Conservation (phyloP, 768 basidiomycete species). For the Neoboletus subvelutipes region DNA sequence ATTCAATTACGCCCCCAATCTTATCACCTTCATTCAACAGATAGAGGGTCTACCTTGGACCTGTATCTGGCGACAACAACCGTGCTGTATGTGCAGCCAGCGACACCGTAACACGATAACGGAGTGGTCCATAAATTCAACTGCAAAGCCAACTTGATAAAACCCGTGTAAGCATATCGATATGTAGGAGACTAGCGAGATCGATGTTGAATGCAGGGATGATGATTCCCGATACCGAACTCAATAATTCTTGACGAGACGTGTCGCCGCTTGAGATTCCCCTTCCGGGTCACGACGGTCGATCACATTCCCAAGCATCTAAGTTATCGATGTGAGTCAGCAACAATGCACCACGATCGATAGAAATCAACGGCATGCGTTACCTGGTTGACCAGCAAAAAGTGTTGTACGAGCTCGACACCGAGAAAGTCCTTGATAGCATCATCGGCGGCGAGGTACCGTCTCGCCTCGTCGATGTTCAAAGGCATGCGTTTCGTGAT, state of each 20-base stretch:
- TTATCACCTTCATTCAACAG: not conserved
- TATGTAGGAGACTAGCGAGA: not conserved
- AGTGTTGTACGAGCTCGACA: slow-evolving; percentile 43
- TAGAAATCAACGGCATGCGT: not conserved
- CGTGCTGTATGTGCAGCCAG: not conserved
- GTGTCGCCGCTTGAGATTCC: slow-evolving; percentile 22
- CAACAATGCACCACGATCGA: not conserved
- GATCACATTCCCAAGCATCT: slow-evolving; percentile 25
- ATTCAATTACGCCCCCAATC: too few species aligned
- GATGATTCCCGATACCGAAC: not conserved
- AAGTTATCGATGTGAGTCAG: not conserved
- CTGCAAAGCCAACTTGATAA: not conserved
- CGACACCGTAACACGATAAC: not conserved
- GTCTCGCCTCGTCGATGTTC: slow-evolving; percentile 48
- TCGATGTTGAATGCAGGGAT: not conserved
- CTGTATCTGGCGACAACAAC: not conserved
- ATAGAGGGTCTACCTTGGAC: not conserved
- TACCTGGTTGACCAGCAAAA: slow-evolving; percentile 53
- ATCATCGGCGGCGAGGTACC: slow-evolving; percentile 36
- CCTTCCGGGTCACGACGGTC: slow-evolving; percentile 24
- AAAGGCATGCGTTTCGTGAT: slow-evolving; percentile 53
- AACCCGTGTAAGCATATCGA: not conserved
- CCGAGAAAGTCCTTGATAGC: slow-evolving; percentile 44
- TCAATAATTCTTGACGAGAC: slow-evolving; percentile 34
- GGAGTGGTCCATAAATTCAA: not conserved